Percentiles rank a stretch among this genome's conserved stretches.
Evolutionary conservation across 2,329 filamentous ascomycete genomes (phyloP).

Genomic region (Drechslerella coelobrocha): DNA sequence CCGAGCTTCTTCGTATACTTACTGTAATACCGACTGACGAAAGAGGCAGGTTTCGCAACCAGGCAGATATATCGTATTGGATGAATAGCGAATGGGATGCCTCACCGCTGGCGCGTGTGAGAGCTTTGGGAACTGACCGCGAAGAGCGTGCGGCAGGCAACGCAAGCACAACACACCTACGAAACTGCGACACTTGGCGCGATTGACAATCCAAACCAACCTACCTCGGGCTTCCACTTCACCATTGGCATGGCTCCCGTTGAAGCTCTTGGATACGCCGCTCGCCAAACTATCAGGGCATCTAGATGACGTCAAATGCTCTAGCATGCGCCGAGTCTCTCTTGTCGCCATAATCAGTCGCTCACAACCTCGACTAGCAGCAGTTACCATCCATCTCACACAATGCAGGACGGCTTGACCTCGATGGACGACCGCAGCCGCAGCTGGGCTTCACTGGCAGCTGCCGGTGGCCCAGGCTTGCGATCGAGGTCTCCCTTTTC

Average conservation of each 20-base stretch:
- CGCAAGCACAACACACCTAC: neutral
- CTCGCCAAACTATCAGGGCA: neutral
- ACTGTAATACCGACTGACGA: no score
- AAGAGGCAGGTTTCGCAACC: no score
- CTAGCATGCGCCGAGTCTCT: neutral
- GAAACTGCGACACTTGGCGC: neutral
- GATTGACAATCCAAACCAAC: neutral
- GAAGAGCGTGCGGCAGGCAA: neutral
- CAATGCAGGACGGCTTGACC: constrained; percentile 24
- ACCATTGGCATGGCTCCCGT: neutral
- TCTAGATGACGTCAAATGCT: neutral
- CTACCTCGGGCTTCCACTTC: neutral
- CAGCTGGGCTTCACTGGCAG: constrained; percentile 44
- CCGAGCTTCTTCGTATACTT: no score
- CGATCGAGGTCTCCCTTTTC: constrained; percentile 45
- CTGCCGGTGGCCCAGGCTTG: constrained; percentile 31
- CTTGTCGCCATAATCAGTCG: neutral
- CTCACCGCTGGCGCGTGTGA: no score
- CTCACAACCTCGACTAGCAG: neutral
- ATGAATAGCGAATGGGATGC: no score
- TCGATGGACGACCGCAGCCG: constrained; percentile 42
- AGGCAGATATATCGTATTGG: neutral
- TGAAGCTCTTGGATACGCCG: neutral
- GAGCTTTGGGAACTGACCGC: neutral
- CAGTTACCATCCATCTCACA: neutral